A percentile compares a stretch with the other conserved stretches of the same genome.
phyloP scores from a whole-genome alignment of 768 basidiomycete species.

The Trametes cinnabarina region DNA sequence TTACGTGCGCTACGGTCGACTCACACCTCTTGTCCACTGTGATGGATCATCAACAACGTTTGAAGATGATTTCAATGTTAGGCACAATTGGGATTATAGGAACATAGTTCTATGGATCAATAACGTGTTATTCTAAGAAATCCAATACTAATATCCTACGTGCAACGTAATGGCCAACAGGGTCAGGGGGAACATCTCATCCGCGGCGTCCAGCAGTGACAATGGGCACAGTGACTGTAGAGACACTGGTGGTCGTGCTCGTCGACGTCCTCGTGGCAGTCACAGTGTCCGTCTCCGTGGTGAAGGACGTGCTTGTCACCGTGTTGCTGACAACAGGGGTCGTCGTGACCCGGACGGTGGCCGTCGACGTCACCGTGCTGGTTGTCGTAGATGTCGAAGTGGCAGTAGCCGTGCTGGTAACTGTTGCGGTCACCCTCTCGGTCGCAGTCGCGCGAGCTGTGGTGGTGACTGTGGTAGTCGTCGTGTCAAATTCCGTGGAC shows the following conservation, averaged over 20 bases:
- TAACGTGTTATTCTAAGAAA: no score
- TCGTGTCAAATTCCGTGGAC: neutral
- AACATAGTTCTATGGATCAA: no score
- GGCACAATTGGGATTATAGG: no score
- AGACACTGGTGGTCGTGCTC: neutral
- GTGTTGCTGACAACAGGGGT: neutral
- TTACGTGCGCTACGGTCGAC: no score
- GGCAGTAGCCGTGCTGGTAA: neutral
- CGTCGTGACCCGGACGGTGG: neutral
- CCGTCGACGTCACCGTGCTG: neutral
- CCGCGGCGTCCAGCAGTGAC: neutral
- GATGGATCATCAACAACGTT: no score
- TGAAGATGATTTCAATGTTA: no score
- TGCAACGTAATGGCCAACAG: no score
- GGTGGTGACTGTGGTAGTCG: neutral
- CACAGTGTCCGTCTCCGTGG: neutral
- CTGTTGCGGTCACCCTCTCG: neutral
- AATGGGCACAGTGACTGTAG: neutral
- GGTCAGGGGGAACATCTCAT: no score
- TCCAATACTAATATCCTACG: no score
- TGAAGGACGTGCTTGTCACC: neutral
- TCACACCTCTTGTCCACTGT: no score
- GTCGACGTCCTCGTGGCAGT: neutral
- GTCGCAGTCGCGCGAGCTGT: neutral
- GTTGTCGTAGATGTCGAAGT: neutral